phyloP scores from a whole-genome alignment of 441 rosid genomes.

The Pelargonium cotyledonis region DNA sequence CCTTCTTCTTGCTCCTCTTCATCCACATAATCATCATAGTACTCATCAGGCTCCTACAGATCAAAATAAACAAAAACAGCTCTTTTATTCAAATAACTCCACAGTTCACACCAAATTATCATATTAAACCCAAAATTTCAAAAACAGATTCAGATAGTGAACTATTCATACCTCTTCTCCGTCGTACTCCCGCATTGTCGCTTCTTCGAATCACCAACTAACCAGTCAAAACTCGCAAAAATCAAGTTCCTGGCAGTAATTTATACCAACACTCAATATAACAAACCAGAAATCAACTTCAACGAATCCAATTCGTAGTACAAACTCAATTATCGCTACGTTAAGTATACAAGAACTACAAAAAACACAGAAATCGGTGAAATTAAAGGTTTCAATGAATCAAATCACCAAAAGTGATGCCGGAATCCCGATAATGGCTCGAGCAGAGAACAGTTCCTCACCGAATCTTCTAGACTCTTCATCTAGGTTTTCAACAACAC shows the following conservation, averaged over 20 bases:
- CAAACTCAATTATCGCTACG: not conserved
- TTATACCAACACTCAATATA: not conserved
- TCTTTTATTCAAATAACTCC: not conserved
- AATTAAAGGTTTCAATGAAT: not conserved
- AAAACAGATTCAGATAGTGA: not conserved
- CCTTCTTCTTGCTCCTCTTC: conserved; percentile 37
- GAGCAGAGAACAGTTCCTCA: conserved; percentile 5
- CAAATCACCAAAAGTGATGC: conserved; percentile 2
- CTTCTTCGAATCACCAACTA: not conserved
- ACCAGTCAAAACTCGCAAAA: not conserved
- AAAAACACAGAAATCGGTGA: not conserved
- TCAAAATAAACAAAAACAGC: not conserved
- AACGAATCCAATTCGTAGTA: not conserved
- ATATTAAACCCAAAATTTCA: not conserved
- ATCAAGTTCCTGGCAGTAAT: not conserved
- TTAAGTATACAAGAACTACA: not conserved
- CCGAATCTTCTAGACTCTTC: conserved; percentile 1
- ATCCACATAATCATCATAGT: conserved; percentile 66
- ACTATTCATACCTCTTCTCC: conserved; percentile 19
- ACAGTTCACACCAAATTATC: not conserved
- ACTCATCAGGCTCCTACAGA: conserved; percentile 47
- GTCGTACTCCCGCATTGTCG: conserved; percentile 37
- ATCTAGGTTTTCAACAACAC: not conserved
- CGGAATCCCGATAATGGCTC: not conserved
- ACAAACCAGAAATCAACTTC: not conserved